phyloP scores from a whole-genome alignment of 495 filamentous ascomycete species.

The Penicillium angulare region DNA sequence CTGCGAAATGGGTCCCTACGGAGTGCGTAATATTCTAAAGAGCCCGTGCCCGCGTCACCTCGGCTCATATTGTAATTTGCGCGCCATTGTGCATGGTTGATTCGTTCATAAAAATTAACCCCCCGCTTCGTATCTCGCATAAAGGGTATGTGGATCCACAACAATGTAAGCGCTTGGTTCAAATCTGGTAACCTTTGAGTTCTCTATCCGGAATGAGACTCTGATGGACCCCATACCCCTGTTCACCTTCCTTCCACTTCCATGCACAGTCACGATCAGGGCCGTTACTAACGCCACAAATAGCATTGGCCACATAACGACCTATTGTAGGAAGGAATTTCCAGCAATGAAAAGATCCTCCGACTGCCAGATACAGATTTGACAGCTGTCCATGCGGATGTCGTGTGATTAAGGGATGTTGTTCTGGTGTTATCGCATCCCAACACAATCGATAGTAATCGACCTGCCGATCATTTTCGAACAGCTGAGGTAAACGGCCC shows the following conservation, averaged over 20 bases:
- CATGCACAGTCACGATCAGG: constrained; percentile 6
- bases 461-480: neutral
- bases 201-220: constrained; percentile 2
- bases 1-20: too few relatives aligned
- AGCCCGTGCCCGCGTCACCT: neutral
- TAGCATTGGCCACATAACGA: constrained; percentile 47
- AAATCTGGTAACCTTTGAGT: constrained; percentile 4
- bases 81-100: neutral
- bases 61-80: neutral
- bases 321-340: constrained; percentile 56
- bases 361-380: constrained; percentile 42
- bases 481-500: constrained; percentile 1
- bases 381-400: constrained; percentile 39
- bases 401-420: constrained; percentile 48
- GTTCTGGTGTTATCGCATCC: constrained; percentile 29
- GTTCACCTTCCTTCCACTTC: constrained; percentile 5
- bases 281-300: constrained; percentile 24
- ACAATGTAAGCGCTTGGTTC: too few relatives aligned
- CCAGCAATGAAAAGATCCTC: constrained; percentile 45
- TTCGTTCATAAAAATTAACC: neutral
- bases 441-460: constrained; percentile 39
- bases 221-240: constrained; percentile 8
- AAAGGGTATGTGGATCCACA: too few relatives aligned
- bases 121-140: neutral
- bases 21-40: neutral